Conservation (phyloP, 2,329 filamentous ascomycete genomes). For the Epichloe festucae region DNA sequence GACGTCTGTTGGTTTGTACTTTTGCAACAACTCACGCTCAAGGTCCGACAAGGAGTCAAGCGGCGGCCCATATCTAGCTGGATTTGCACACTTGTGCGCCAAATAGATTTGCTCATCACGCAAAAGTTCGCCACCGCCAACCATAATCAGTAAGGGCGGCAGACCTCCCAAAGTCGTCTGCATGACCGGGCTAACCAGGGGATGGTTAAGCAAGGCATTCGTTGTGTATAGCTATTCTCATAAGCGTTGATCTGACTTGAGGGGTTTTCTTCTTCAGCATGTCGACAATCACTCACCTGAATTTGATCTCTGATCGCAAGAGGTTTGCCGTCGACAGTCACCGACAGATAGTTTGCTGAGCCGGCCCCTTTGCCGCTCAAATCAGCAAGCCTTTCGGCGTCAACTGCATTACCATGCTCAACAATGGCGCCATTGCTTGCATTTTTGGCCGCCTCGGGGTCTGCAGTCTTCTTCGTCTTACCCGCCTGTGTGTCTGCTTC, state of each 20-base stretch:
- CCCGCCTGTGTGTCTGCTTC: constrained; percentile 31
- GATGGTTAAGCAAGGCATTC: constrained; percentile 75
- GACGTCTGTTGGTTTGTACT: constrained; percentile 75
- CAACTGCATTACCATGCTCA: constrained; percentile 14
- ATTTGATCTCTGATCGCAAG: constrained; percentile 82
- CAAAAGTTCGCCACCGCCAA: constrained; percentile 77
- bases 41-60: constrained; percentile 49
- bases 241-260: not conserved
- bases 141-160: constrained; percentile 74
- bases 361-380: constrained; percentile 13
- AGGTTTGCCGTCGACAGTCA: constrained; percentile 57
- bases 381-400: constrained; percentile 14
- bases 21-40: constrained; percentile 45
- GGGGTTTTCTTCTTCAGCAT: not conserved
- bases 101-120: constrained; percentile 92
- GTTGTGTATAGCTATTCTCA: constrained; percentile 53
- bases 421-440: constrained; percentile 23
- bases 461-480: constrained; percentile 10
- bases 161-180: constrained; percentile 83
- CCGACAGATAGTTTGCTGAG: constrained; percentile 35
- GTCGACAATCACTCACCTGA: constrained; percentile 40
- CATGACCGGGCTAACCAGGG: constrained; percentile 77
- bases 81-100: constrained; percentile 87
- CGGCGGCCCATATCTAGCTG: constrained; percentile 58
- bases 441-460: constrained; percentile 10